Evolutionary conservation across 1,139 yeast species (phyloP).

Genomic region (Suzukiozyma palmioleophila): DNA sequence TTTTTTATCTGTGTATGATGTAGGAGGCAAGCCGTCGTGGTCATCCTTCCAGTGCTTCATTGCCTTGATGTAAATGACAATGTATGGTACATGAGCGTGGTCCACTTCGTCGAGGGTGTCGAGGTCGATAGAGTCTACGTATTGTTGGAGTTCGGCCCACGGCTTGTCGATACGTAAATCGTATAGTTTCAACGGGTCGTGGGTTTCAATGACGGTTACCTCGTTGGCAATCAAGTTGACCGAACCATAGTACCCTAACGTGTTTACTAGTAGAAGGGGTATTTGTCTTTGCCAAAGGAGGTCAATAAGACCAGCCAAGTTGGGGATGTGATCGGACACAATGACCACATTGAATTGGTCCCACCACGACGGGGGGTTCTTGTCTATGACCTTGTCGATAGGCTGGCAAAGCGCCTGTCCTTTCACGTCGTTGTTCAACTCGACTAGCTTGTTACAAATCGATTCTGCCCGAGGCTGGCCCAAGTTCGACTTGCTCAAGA

Average conservation of each 20-base stretch:
- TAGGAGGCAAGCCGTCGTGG: constrained; percentile 36
- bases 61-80: constrained; percentile 60
- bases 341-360: constrained; percentile 50
- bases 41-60: constrained; percentile 38
- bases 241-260: constrained; percentile 68
- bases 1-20: constrained; percentile 42
- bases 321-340: constrained; percentile 30
- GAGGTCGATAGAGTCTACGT: constrained; percentile 49
- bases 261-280: constrained; percentile 50
- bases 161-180: constrained; percentile 72
- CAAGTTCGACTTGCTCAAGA: constrained; percentile 44
- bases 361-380: constrained; percentile 37
- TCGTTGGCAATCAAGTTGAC: constrained; percentile 49
- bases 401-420: constrained; percentile 29
- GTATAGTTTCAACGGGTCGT: constrained; percentile 56
- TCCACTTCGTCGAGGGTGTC: constrained; percentile 43
- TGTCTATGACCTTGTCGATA: constrained; percentile 15
- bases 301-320: constrained; percentile 20
- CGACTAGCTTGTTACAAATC: constrained; percentile 40
- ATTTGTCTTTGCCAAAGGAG: constrained; percentile 42
- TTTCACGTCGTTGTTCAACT: constrained; percentile 57
- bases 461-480: constrained; percentile 40
- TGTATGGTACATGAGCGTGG: constrained; percentile 71
- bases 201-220: constrained; percentile 71
- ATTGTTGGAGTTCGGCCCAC: constrained; percentile 66